Percentiles rank a stretch among this genome's conserved stretches.
phyloP scores from a whole-genome alignment of 805 yeast genomes.

The Kodamaea jinghongensis region DNA sequence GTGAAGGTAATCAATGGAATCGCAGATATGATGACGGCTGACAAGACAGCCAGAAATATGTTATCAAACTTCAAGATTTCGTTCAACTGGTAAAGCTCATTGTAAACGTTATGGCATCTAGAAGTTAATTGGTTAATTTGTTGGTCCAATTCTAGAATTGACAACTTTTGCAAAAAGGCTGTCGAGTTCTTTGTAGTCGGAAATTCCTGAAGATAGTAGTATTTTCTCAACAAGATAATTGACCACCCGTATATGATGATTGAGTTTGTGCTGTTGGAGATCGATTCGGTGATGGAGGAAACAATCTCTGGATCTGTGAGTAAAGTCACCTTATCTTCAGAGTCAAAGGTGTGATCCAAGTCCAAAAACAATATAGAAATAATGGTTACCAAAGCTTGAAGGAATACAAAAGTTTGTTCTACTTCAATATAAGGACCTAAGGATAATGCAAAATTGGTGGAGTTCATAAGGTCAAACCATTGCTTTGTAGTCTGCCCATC shows the following conservation, averaged over 20 bases:
- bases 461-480: conserved; percentile 58
- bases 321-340: conserved; percentile 26
- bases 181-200: conserved; percentile 17
- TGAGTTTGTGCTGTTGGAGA: conserved; percentile 38
- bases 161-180: conserved; percentile 6
- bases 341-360: conserved; percentile 47
- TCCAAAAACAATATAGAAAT: conserved; percentile 56
- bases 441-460: conserved; percentile 22
- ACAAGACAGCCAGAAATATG: conserved; percentile 49
- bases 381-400: conserved; percentile 48
- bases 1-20: conserved; percentile 50
- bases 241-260: conserved; percentile 67
- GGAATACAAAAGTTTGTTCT: conserved; percentile 27
- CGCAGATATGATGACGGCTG: conserved; percentile 43
- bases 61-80: conserved; percentile 47
- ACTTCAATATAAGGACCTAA: conserved; percentile 25
- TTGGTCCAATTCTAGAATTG: conserved; percentile 13
- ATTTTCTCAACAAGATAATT: conserved; percentile 53
- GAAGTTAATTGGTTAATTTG: conserved; percentile 34
- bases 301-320: conserved; percentile 33
- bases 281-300: conserved; percentile 36
- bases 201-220: conserved; percentile 41
- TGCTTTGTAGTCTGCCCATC: conserved; percentile 31
- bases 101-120: conserved; percentile 44
- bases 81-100: conserved; percentile 40